A percentile compares a stretch with the other conserved stretches of the same genome.
These are phyloP conservation scores for Tuber brumale DNA, from an alignment of 495 filamentous ascomycete genomes.

Conservation along the genomic window DNA sequence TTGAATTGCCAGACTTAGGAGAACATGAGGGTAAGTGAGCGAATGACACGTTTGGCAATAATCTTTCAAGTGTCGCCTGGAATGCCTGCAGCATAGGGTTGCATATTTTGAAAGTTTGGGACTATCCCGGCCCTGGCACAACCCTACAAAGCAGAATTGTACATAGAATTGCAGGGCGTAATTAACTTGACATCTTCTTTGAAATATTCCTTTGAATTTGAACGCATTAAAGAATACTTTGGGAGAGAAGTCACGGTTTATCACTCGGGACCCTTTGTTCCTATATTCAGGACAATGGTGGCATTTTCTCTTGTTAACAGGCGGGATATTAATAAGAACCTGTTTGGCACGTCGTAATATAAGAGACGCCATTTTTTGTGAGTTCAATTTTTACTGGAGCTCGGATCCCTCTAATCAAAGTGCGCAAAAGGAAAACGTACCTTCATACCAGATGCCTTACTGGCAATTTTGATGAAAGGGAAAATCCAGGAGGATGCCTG, in stretches of 20 bases:
- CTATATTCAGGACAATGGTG: not conserved
- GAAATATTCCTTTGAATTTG: not conserved
- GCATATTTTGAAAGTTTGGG: not conserved
- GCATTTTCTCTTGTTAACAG: not conserved
- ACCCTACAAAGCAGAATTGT: not conserved
- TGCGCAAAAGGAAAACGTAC: too few species aligned
- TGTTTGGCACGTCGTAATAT: too few species aligned
- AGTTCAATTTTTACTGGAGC: too few species aligned
- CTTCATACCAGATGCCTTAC: too few species aligned
- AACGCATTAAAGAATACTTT: not conserved
- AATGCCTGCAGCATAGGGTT: not conserved
- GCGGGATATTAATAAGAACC: not conserved
- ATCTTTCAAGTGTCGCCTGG: not conserved
- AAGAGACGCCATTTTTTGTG: too few species aligned
- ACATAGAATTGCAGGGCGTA: not conserved
- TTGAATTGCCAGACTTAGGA: not conserved
- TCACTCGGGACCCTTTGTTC: not conserved
- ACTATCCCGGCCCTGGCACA: not conserved
- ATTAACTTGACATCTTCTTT: not conserved
- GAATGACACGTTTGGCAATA: not conserved
- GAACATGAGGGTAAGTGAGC: not conserved
- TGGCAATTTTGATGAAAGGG: too few species aligned
- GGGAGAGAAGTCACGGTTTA: not conserved
- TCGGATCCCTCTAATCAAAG: too few species aligned
- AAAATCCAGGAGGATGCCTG: too few species aligned